Evolutionary conservation across 2,329 filamentous ascomycete species (phyloP).

Genomic region (Trichoderma koningiopsis): DNA sequence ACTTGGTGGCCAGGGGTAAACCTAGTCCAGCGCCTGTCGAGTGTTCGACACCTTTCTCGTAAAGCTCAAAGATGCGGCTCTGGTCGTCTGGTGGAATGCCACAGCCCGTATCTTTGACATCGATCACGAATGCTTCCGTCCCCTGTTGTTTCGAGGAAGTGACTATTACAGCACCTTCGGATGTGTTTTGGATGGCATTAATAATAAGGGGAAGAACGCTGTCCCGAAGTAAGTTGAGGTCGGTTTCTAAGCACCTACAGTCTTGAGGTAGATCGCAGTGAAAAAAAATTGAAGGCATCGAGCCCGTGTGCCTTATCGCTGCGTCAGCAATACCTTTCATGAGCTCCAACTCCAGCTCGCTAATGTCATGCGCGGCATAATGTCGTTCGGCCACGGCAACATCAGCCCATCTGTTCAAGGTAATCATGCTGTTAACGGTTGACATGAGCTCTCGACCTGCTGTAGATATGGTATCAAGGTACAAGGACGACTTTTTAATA

Average conservation of each 20-base stretch:
- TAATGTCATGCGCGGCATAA: background rate
- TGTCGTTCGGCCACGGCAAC: background rate
- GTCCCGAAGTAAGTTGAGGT: background rate
- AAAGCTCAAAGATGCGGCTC: constrained; percentile 3
- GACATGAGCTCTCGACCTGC: constrained; percentile 12
- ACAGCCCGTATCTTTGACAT: background rate
- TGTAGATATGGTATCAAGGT: background rate
- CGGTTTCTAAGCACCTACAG: background rate
- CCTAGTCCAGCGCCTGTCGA: background rate
- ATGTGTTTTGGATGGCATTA: background rate
- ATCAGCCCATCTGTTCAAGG: background rate
- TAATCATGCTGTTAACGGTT: constrained; percentile 9
- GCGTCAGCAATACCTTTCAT: background rate
- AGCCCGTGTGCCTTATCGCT: background rate
- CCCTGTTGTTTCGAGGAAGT: background rate
- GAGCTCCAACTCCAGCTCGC: background rate
- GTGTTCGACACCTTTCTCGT: constrained; percentile 2
- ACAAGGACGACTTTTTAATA: background rate
- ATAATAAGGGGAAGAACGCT: background rate
- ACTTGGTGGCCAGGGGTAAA: background rate
- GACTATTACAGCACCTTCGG: background rate
- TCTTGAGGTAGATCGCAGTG: background rate
- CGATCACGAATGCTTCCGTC: background rate
- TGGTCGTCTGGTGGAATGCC: background rate
- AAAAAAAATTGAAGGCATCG: background rate